A percentile compares a stretch with the other conserved stretches of the same genome.
These are phyloP conservation scores for Ceratobasidium sp. DNA, from an alignment of 1,284 basidiomycete genomes.

Conservation along the genomic window DNA sequence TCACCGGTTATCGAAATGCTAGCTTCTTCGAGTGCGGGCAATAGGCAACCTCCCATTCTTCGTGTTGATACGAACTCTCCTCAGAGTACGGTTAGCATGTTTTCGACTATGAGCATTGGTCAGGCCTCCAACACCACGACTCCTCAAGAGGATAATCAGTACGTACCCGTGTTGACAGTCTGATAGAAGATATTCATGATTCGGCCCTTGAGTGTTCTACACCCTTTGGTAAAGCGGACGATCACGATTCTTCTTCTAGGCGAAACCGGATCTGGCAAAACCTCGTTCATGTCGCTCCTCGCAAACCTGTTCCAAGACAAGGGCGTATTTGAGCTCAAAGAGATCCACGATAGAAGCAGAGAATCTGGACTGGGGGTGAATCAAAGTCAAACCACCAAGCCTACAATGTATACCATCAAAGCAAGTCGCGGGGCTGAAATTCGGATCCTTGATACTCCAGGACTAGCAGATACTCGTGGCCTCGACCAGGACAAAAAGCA, in stretches of 20 bases:
- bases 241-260: slow-evolving; percentile 18
- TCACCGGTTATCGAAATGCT: no score
- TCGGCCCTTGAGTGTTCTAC: neutral
- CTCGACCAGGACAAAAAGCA: slow-evolving; percentile 44
- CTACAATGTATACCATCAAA: slow-evolving; percentile 11
- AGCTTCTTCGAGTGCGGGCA: no score
- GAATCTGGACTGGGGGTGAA: neutral
- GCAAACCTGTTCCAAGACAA: slow-evolving; percentile 15
- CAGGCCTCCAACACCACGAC: no score
- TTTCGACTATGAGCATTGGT: no score
- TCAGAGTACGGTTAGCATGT: no score
- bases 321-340: neutral
- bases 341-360: neutral
- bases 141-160: no score
- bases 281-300: slow-evolving; percentile 18
- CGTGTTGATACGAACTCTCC: no score
- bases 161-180: no score
- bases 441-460: slow-evolving; percentile 46
- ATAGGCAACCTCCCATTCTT: no score
- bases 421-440: slow-evolving; percentile 21
- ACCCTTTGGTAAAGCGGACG: neutral
- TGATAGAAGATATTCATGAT: no score
- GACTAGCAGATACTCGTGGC: slow-evolving; percentile 46
- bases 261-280: slow-evolving; percentile 18
- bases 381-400: slow-evolving; percentile 8